These are phyloP conservation scores for Casuarina glauca DNA, from an alignment of 306 rosid genomes.

Conservation along the genomic window DNA sequence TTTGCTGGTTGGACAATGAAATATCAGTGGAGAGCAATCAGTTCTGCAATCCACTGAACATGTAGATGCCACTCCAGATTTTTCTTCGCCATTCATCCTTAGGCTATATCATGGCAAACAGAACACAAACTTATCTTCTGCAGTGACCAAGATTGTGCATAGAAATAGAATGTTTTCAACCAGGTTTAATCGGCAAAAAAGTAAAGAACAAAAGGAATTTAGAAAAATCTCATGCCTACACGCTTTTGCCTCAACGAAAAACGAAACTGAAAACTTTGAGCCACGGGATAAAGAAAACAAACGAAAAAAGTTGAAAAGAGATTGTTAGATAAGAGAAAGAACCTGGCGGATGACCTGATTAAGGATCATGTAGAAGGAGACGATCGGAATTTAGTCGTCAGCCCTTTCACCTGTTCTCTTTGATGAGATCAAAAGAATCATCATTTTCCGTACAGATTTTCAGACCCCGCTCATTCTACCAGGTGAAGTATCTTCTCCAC, in stretches of 20 bases:
- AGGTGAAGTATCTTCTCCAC: not conserved
- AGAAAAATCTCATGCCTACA: not conserved
- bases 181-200: not conserved
- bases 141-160: slow-evolving; percentile 5
- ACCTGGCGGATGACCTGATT: slow-evolving; percentile 11
- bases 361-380: not conserved
- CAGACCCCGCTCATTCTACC: not conserved
- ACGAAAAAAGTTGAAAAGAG: not conserved
- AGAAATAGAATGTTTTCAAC: not conserved
- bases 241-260: not conserved
- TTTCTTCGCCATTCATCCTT: slow-evolving; percentile 22
- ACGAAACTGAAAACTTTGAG: not conserved
- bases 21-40: slow-evolving; percentile 27
- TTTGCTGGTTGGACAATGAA: slow-evolving; percentile 24
- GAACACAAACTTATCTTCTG: slow-evolving; percentile 2
- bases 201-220: too few species aligned
- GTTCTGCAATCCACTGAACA: slow-evolving; percentile 29
- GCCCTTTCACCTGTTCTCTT: not conserved
- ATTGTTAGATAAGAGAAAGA: slow-evolving; percentile 1
- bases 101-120: slow-evolving; percentile 33
- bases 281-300: too few species aligned
- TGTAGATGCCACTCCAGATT: slow-evolving; percentile 35
- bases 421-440: not conserved
- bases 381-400: not conserved
- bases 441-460: not conserved